A percentile compares a stretch with the other conserved stretches of the same genome.
Evolutionary conservation across 2,329 filamentous ascomycete genomes (phyloP).

Genomic region (Pestalotiopsis sp.): DNA sequence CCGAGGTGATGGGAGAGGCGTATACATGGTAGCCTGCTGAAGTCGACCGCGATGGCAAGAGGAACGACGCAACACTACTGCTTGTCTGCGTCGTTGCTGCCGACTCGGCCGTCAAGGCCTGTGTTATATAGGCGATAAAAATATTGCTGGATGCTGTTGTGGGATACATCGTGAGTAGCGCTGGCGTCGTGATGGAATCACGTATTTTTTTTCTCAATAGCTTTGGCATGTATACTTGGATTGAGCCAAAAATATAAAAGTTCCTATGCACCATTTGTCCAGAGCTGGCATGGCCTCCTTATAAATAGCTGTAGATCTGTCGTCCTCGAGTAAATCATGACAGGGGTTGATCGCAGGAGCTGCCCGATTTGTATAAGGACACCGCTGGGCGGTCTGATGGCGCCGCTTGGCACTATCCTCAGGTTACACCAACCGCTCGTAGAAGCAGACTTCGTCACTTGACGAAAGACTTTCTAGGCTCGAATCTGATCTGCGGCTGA

Average conservation of each 20-base stretch:
- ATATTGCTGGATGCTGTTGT: not conserved
- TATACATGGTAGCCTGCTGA: slow-evolving; percentile 5
- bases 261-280: not conserved
- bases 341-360: not conserved
- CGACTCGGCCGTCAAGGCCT: not conserved
- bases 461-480: slow-evolving; percentile 8
- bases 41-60: slow-evolving; percentile 8
- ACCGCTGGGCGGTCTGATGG: not conserved
- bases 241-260: not conserved
- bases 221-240: not conserved
- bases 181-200: not conserved
- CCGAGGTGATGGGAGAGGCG: not conserved
- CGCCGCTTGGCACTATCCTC: not conserved
- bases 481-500: slow-evolving; percentile 6
- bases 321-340: not conserved
- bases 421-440: not conserved
- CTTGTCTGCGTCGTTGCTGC: not conserved
- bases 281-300: not conserved
- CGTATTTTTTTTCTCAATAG: not conserved
- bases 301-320: not conserved
- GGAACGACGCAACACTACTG: not conserved
- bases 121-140: not conserved
- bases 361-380: not conserved
- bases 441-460: not conserved
- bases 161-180: not conserved